A percentile compares a stretch with the other conserved stretches of the same genome.
Evolutionary conservation across 2,329 filamentous ascomycete species (phyloP).

Genomic region (Sclerotinia minor): DNA sequence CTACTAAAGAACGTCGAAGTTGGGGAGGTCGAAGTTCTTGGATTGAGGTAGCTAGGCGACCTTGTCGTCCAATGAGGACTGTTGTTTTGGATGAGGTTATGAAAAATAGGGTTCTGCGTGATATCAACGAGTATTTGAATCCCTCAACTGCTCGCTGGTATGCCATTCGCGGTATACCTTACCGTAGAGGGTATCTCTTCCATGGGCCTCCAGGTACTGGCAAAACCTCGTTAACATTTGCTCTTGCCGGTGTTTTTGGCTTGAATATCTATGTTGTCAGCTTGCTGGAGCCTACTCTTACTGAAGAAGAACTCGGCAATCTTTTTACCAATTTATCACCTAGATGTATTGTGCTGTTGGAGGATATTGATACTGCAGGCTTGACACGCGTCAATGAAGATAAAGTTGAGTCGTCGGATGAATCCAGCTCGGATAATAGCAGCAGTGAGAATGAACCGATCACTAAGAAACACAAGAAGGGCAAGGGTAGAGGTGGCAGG

Average conservation of each 20-base stretch:
- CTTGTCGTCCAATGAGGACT: conserved; percentile 70
- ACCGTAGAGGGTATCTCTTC: conserved; percentile 75
- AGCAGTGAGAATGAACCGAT: conserved; percentile 30
- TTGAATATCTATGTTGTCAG: conserved; percentile 67
- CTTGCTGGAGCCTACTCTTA: conserved; percentile 59
- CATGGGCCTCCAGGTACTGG: conserved; percentile 74
- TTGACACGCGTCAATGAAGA: conserved; percentile 47
- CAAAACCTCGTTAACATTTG: conserved; percentile 68
- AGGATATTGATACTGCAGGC: conserved; percentile 69
- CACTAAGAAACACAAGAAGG: conserved; percentile 48
- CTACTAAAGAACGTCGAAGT: conserved; percentile 49
- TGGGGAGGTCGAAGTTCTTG: conserved; percentile 51
- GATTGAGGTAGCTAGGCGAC: conserved; percentile 60
- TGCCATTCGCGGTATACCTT: conserved; percentile 70
- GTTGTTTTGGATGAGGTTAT: conserved; percentile 70
- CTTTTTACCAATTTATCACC: conserved; percentile 62
- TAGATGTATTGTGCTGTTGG: conserved; percentile 64
- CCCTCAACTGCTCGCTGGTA: conserved; percentile 72
- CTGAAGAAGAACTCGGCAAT: conserved; percentile 59
- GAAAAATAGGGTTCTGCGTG: conserved; percentile 65
- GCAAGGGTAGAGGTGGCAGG: conserved; percentile 29
- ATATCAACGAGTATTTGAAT: conserved; percentile 78
- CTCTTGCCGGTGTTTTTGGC: conserved; percentile 64
- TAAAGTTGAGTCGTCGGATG: conserved; percentile 25
- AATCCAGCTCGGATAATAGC: background rate